phyloP scores from a whole-genome alignment of 768 basidiomycete species.

The Symmetrospora coprosmae region DNA sequence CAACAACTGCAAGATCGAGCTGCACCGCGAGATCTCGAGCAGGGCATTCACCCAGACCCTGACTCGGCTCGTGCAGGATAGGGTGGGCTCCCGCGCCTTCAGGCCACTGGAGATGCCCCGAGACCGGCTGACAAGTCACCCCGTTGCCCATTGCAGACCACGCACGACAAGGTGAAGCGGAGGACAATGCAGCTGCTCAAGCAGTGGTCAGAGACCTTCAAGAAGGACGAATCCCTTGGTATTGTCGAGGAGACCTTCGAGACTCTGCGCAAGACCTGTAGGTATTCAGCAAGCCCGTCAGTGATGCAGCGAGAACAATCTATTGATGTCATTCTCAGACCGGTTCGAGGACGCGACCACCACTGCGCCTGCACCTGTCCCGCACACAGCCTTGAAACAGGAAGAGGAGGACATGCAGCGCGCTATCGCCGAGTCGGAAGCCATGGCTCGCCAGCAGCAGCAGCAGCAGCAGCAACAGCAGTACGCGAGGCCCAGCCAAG shows the following conservation, averaged over 20 bases:
- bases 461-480: neutral
- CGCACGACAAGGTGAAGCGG: conserved; percentile 77
- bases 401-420: conserved; percentile 27
- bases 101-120: no score
- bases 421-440: conserved; percentile 23
- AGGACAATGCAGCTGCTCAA: conserved; percentile 58
- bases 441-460: conserved; percentile 6
- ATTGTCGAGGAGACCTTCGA: conserved; percentile 85
- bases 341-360: conserved; percentile 1
- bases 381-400: conserved; percentile 9
- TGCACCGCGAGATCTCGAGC: conserved; percentile 75
- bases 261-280: conserved; percentile 67
- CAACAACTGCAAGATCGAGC: conserved; percentile 70
- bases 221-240: conserved; percentile 61
- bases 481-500: no score
- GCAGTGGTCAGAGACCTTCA: conserved; percentile 72
- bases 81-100: conserved; percentile 43
- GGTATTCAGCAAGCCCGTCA: conserved; percentile 25
- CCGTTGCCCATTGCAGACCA: conserved; percentile 46
- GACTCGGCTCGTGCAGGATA: conserved; percentile 72
- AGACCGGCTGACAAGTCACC: neutral
- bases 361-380: neutral
- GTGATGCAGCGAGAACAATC: no score
- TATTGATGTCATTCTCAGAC: conserved; percentile 29
- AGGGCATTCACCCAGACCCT: conserved; percentile 79